phyloP scores from a whole-genome alignment of 108 stramenopile species.

The Seminavis robusta region DNA sequence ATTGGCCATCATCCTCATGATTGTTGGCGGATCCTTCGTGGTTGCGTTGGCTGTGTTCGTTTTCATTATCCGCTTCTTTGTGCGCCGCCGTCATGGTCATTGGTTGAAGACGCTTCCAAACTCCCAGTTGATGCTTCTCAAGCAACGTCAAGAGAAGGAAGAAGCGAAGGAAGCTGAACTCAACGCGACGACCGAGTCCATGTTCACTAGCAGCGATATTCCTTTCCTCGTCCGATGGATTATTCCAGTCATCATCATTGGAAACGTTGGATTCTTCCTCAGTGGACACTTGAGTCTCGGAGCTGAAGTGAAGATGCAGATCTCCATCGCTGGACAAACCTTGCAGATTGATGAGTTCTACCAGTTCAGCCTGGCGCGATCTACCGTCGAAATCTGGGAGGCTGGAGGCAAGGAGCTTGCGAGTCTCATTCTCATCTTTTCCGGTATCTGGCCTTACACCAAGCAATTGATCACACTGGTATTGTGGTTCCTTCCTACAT shows the following conservation, averaged over 20 bases:
- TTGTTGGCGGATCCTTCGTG: no score
- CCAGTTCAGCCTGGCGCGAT: slow-evolving; percentile 65
- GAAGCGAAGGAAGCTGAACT: slow-evolving; percentile 27
- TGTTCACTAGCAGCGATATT: slow-evolving; percentile 48
- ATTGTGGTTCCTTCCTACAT: slow-evolving; percentile 68
- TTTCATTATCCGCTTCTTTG: slow-evolving; percentile 26
- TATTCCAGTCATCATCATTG: slow-evolving; percentile 64
- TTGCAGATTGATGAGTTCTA: slow-evolving; percentile 45
- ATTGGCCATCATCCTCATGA: slow-evolving; percentile 34
- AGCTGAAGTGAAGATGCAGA: slow-evolving; percentile 57
- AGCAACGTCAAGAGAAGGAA: slow-evolving; percentile 20
- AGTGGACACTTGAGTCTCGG: slow-evolving; percentile 73
- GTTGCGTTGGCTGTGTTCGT: no score
- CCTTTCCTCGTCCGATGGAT: slow-evolving; percentile 37
- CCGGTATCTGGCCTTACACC: slow-evolving; percentile 85
- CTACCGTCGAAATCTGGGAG: slow-evolving; percentile 59
- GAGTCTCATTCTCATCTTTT: slow-evolving; percentile 65
- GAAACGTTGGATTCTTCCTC: slow-evolving; percentile 71
- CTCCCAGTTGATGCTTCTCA: slow-evolving; percentile 10
- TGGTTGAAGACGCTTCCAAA: slow-evolving; percentile 49
- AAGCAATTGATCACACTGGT: slow-evolving; percentile 62
- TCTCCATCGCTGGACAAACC: slow-evolving; percentile 46
- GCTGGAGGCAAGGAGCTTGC: slow-evolving; percentile 71
- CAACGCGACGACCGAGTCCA: slow-evolving; percentile 36
- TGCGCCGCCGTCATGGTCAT: slow-evolving; percentile 37